Base-by-base conservation (phyloP, 352 stramenopile genomes). In the Phytophthora meadii region DNA sequence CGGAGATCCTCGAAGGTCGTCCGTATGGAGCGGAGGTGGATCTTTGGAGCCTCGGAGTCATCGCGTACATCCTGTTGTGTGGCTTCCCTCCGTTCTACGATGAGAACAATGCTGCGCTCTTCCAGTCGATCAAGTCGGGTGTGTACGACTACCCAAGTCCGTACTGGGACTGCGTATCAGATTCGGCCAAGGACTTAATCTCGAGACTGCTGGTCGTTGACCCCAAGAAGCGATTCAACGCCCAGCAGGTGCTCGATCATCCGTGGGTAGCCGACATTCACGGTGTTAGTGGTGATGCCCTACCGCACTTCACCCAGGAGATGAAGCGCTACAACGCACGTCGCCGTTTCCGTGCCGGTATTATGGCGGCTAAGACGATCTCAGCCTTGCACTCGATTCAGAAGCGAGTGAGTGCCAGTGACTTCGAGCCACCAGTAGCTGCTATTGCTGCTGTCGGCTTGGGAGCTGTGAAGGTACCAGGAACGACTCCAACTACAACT, bases 71-170 rank as follows among this genome's bases (percentile, higher is more conserved):
- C 55, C 48, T 97, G 66, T 54, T 94, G 22, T 98, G 90, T 53
- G 97, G 97, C 5, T 98, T 97, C 48, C 97, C 97, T 28, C 97
- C 97, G 2, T 99, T 99, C 75, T 98, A 99, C 76, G 89, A 97
- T 64, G 92, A 97, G 48, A 91, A 97, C 79, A 97, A 95, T 54
- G 82, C 84, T 10, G 86, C 82, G 10, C 65, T 97, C n/a, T 97
- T 97, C 64, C 85, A 88, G 54, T 88, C 78, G 22, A 97, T 98
- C 77, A 92, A 94, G 58, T 87, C 77, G 36, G 94, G 91, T 17
- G 81, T 91, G 51, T 98, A 96, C 73, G 89, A 97, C 63, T 98
- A 96, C 66, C 86, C 88, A 30, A 95, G 82, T 50, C 93, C 96
- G 12, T 98, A 99, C 76, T 99, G 95, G 95, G 87, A 96, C 69